These are phyloP conservation scores for Collybia sordida DNA, from an alignment of 768 basidiomycete genomes.

Conservation along the genomic window DNA sequence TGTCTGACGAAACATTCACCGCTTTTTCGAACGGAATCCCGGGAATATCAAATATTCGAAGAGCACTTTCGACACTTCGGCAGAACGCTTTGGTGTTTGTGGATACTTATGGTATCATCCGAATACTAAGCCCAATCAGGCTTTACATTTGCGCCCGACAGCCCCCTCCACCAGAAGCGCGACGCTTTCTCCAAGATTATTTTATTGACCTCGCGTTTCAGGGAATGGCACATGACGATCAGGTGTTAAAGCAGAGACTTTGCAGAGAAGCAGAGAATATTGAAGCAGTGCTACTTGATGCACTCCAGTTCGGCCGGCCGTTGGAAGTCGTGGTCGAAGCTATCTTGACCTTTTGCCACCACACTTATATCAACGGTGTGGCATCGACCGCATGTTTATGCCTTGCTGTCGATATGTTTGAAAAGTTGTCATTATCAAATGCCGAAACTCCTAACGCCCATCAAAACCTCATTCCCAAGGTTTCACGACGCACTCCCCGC, in stretches of 20 bases:
- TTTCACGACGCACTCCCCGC: background rate
- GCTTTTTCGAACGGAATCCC: slow-evolving; percentile 17
- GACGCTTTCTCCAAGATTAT: slow-evolving; percentile 20
- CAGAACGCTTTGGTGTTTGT: slow-evolving; percentile 25
- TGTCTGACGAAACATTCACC: slow-evolving; percentile 15
- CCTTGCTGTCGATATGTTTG: slow-evolving; percentile 17
- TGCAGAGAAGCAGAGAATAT: slow-evolving; percentile 23
- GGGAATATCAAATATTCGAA: slow-evolving; percentile 18
- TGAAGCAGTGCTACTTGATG: slow-evolving; percentile 19
- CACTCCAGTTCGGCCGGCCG: slow-evolving; percentile 10
- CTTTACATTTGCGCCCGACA: slow-evolving; percentile 20
- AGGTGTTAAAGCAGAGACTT: slow-evolving; percentile 13
- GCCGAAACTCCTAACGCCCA: background rate
- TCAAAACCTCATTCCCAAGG: background rate
- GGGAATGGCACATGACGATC: slow-evolving; percentile 7
- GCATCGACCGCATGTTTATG: slow-evolving; percentile 18
- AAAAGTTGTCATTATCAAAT: background rate
- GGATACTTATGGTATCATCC: slow-evolving; percentile 16
- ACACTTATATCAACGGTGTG: slow-evolving; percentile 20
- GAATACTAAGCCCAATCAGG: slow-evolving; percentile 27
- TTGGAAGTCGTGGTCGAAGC: slow-evolving; percentile 17
- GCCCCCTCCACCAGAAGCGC: slow-evolving; percentile 16
- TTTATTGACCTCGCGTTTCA: slow-evolving; percentile 18
- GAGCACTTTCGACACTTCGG: slow-evolving; percentile 22
- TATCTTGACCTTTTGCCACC: slow-evolving; percentile 21